Evolutionary conservation across 2,329 filamentous ascomycete genomes (phyloP).

Genomic region (Taxawa tesnikishii): DNA sequence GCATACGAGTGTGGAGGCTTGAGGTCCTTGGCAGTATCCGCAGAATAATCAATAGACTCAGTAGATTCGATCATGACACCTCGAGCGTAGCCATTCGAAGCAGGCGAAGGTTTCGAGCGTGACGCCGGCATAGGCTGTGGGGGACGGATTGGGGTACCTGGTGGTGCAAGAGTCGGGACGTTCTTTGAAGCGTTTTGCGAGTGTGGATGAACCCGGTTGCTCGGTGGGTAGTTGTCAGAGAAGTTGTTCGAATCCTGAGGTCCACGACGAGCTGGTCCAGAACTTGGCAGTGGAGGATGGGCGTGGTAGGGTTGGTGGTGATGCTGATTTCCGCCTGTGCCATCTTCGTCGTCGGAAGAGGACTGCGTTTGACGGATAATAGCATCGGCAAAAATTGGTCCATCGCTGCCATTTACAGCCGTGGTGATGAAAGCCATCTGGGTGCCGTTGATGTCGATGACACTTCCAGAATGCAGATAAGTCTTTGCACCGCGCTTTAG

Average conservation of each 20-base stretch:
- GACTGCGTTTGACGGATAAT: slow-evolving; percentile 25
- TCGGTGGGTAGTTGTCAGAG: slow-evolving; percentile 9
- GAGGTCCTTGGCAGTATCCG: slow-evolving; percentile 75
- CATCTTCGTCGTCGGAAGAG: slow-evolving; percentile 27
- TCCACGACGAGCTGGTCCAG: slow-evolving; percentile 5
- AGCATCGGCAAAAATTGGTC: slow-evolving; percentile 43
- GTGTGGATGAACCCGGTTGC: slow-evolving; percentile 21
- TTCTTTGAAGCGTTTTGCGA: slow-evolving; percentile 19
- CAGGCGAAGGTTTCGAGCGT: slow-evolving; percentile 32
- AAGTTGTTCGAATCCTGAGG: slow-evolving; percentile 8
- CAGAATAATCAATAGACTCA: slow-evolving; percentile 60
- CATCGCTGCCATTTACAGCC: slow-evolving; percentile 57
- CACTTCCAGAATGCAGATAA: slow-evolving; percentile 69
- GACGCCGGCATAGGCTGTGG: slow-evolving; percentile 11
- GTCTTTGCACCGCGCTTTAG: slow-evolving; percentile 56
- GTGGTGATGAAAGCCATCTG: slow-evolving; percentile 99
- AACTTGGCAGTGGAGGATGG: slow-evolving; percentile 9
- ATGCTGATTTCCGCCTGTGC: slow-evolving; percentile 13
- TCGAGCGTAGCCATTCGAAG: slow-evolving; percentile 29
- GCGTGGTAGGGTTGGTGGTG: slow-evolving; percentile 17
- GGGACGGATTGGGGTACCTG: slow-evolving; percentile 22
- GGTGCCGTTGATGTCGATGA: slow-evolving; percentile 81
- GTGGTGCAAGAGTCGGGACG: slow-evolving; percentile 20
- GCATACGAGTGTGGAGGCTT: slow-evolving; percentile 96
- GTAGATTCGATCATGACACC: slow-evolving; percentile 40